Base-by-base conservation (phyloP, 805 yeast species). In the Cephaloascus albidus region DNA sequence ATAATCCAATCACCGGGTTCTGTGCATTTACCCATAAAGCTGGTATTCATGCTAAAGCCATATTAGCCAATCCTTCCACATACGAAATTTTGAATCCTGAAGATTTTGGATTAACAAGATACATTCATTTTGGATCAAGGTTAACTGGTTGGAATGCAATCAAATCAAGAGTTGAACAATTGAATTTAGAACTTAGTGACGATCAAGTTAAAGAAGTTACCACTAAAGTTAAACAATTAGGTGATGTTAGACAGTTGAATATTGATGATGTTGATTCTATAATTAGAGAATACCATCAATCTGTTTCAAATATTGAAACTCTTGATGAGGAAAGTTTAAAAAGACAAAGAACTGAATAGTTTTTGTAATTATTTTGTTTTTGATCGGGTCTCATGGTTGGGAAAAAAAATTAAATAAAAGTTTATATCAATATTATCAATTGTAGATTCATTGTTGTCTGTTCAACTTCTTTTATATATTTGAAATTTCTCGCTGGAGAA, bases 11-110 rank as follows among this genome's bases (percentile, higher is more conserved):
- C 63, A 90, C 98, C 33, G 98, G 98, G 27, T 93, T 93, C 82
- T 93, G 97, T 73, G 98, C 98, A 36, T 90, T 90, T 71, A 90
- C 98, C 43, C 98, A 90, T 72, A 90, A 90, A 75, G 98, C 98
- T 43, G 98, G 98, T 65, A 89, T 90, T 60, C 98, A 90, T 63
- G 97, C 98, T 54, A 90, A 93, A 74, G 97, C 97, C 42, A 90
- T 90, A 51, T 76, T 90, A 49, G 98, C 98, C 43, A 93, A 90
- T 68, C 98, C 98, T 46, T 87, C 96, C 36, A 93, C 97, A n/a
- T 90, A 90, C 63, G 98, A 90, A 72, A 90, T 90, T 56, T 74
- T 90, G 60, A 84, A 84, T 60, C 98, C 98, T 41, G 68, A 83
- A 20, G 98, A 90, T 67, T 90, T 90, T 56, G 98, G 98, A 60